These are phyloP conservation scores for Microcyclospora tardicrescens DNA, from an alignment of 2,329 filamentous ascomycete species.

Conservation along the genomic window DNA sequence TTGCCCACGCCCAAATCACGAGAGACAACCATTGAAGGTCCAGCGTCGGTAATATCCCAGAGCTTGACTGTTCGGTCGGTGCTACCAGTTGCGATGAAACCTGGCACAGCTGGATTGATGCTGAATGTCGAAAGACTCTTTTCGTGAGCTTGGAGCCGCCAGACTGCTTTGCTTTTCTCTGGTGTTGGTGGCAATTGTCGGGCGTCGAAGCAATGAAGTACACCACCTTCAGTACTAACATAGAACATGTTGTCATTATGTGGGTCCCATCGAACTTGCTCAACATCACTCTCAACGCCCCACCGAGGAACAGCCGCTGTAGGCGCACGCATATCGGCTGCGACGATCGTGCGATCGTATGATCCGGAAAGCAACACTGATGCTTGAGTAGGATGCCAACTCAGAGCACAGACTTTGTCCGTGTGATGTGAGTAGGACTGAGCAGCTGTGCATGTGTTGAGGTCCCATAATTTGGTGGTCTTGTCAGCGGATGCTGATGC, in stretches of 20 bases:
- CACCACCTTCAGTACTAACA: conserved; percentile 77
- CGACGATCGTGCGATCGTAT: conserved; percentile 87
- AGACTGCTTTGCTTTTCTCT: conserved; percentile 67
- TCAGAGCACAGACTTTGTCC: conserved; percentile 92
- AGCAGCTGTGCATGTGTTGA: conserved; percentile 82
- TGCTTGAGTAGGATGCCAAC: conserved; percentile 80
- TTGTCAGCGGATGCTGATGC: conserved; percentile 93
- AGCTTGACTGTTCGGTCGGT: conserved; percentile 93
- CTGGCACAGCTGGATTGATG: conserved; percentile 77
- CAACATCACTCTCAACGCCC: conserved; percentile 92
- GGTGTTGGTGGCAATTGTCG: conserved; percentile 63
- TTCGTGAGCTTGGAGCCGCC: conserved; percentile 93
- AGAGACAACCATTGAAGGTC: conserved; percentile 80
- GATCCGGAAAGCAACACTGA: conserved; percentile 84
- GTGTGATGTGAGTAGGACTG: conserved; percentile 94
- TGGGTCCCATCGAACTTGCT: conserved; percentile 83
- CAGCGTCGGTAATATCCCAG: conserved; percentile 65
- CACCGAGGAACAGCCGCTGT: conserved; percentile 70
- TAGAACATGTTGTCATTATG: conserved; percentile 91
- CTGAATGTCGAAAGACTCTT: conserved; percentile 85
- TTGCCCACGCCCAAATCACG: conserved; percentile 89
- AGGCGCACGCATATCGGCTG: conserved; percentile 91
- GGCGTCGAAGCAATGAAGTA: conserved; percentile 84
- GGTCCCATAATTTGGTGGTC: conserved; percentile 95
- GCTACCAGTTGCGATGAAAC: conserved; percentile 85